Conservation (phyloP, 179 eudicot species). For the Heliamphora ciliata region DNA sequence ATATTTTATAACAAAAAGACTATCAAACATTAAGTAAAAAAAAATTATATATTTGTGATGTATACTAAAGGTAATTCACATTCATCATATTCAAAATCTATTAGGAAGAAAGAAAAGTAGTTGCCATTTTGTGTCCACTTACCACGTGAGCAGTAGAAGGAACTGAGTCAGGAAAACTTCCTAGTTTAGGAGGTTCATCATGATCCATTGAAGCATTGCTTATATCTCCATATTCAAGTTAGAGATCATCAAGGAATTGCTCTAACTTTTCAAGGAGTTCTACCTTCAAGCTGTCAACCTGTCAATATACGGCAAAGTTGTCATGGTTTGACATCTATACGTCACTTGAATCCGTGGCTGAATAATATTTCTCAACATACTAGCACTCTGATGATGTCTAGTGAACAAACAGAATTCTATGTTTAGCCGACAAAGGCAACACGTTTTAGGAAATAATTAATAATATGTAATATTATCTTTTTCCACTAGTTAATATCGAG, state of each 20-base stretch:
- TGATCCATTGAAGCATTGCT: conserved; percentile 25
- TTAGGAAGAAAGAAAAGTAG: not conserved
- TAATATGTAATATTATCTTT: not conserved
- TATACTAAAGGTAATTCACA: too few relatives aligned
- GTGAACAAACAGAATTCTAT: not conserved
- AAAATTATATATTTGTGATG: too few relatives aligned
- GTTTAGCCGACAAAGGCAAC: not conserved
- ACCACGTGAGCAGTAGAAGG: conserved; percentile 55
- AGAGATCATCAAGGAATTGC: conserved; percentile 63
- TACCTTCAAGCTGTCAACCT: conserved; percentile 81
- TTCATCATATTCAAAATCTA: too few relatives aligned
- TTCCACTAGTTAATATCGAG: not conserved
- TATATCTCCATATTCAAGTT: conserved; percentile 44
- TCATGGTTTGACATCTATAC: conserved; percentile 8
- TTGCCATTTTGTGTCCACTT: conserved; percentile 18
- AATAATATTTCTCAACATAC: not conserved
- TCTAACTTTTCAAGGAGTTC: conserved; percentile 87
- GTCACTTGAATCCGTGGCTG: not conserved
- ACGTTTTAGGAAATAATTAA: not conserved
- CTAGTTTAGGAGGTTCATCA: conserved; percentile 39
- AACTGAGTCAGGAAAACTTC: conserved; percentile 25
- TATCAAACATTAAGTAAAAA: too few relatives aligned
- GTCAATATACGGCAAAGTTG: conserved; percentile 17
- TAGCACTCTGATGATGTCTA: not conserved
- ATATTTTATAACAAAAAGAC: too few relatives aligned